Conservation (phyloP, 805 yeast genomes). For the Jamesozyma jinghongensis region DNA sequence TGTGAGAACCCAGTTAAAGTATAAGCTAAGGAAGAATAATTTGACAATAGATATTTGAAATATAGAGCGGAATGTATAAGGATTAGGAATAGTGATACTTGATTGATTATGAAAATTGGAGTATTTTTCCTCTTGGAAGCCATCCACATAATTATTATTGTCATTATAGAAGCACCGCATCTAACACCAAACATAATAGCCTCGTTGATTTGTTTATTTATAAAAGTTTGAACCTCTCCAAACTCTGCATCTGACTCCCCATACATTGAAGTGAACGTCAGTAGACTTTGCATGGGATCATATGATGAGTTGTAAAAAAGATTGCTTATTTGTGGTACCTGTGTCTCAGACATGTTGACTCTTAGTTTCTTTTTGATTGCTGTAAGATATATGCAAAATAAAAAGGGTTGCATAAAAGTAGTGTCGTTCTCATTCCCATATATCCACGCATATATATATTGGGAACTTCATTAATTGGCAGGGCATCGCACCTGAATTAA, state of each 20-base stretch:
- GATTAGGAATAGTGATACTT: conserved; percentile 45
- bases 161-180: conserved; percentile 45
- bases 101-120: conserved; percentile 69
- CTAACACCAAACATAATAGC: conserved; percentile 48
- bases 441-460: neutral
- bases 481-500: neutral
- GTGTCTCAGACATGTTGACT: neutral
- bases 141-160: conserved; percentile 40
- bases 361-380: neutral
- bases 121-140: conserved; percentile 46
- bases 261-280: conserved; percentile 36
- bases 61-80: conserved; percentile 54
- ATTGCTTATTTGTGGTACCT: conserved; percentile 7
- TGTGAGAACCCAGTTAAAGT: conserved; percentile 40
- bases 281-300: conserved; percentile 17
- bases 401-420: no score
- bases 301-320: conserved; percentile 18
- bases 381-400: neutral
- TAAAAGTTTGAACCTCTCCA: conserved; percentile 34
- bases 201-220: conserved; percentile 29
- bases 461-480: neutral
- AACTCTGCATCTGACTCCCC: conserved; percentile 36
- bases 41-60: conserved; percentile 44
- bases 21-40: conserved; percentile 41
- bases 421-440: no score